Evolutionary conservation across 192 early-diverging fungal species (phyloP).

Genomic region (Dissophora globulifera): DNA sequence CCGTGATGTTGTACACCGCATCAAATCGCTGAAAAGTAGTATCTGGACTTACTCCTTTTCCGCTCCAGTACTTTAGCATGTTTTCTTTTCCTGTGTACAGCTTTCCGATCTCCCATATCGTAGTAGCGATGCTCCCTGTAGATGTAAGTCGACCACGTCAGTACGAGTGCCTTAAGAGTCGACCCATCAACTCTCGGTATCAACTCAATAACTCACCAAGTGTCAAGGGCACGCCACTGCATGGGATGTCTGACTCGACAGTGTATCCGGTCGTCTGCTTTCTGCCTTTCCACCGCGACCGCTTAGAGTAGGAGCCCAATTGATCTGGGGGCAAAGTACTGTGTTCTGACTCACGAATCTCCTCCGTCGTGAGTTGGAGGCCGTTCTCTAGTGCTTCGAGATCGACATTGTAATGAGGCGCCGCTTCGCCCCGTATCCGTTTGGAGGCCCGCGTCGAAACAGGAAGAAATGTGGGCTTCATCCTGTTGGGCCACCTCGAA

Average conservation of each 20-base stretch:
- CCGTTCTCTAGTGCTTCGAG: conserved; percentile 31
- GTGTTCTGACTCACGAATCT: not conserved
- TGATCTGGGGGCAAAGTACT: conserved; percentile 12
- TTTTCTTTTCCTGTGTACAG: conserved; percentile 54
- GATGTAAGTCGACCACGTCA: not conserved
- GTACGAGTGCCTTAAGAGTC: not conserved
- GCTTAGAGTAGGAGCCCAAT: conserved; percentile 19
- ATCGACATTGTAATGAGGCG: conserved; percentile 19
- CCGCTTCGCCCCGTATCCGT: conserved; percentile 44
- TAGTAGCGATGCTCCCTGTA: conserved; percentile 61
- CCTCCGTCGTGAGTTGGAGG: not conserved
- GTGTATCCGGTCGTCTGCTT: conserved; percentile 41
- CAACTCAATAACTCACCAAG: conserved; percentile 38
- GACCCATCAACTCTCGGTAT: not conserved
- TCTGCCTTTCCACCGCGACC: conserved; percentile 24
- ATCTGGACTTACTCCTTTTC: conserved; percentile 56
- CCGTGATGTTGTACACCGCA: too few relatives aligned
- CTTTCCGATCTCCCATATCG: conserved; percentile 60
- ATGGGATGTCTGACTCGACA: conserved; percentile 23
- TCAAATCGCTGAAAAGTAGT: too few relatives aligned
- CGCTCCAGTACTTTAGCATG: conserved; percentile 60
- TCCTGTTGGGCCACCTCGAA: not conserved
- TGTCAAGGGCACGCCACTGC: conserved; percentile 48
- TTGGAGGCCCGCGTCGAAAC: conserved; percentile 31
- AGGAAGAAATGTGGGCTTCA: not conserved